Evolutionary conservation across 768 basidiomycete genomes (phyloP).

Genomic region (Sarcodon aspratus): DNA sequence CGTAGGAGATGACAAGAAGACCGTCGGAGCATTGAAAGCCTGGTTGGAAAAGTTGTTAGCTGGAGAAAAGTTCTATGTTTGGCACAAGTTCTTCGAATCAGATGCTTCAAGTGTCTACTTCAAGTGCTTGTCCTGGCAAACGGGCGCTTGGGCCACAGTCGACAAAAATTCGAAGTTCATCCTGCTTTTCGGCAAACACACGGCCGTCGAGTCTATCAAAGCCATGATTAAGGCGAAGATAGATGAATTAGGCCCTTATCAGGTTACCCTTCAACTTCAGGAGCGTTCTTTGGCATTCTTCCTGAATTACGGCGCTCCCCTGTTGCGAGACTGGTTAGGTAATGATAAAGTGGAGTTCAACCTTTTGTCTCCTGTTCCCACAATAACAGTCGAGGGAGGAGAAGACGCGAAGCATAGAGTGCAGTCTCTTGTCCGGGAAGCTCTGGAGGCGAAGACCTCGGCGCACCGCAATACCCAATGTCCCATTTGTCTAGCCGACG

Average conservation of each 20-base stretch:
- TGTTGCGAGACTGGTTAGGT: conserved; percentile 40
- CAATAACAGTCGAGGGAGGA: background rate
- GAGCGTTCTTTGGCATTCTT: conserved; percentile 35
- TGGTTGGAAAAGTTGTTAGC: conserved; percentile 41
- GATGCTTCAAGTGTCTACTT: background rate
- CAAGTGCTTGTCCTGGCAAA: conserved; percentile 7
- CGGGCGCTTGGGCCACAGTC: conserved; percentile 29
- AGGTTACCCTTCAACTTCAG: conserved; percentile 20
- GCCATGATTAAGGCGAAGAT: conserved; percentile 35
- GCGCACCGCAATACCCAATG: conserved; percentile 20
- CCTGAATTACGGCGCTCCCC: conserved; percentile 33
- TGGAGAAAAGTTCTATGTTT: conserved; percentile 37
- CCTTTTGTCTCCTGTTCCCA: conserved; percentile 12
- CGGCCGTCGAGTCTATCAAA: conserved; percentile 29
- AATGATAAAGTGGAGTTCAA: conserved; percentile 40
- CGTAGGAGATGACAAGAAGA: conserved; percentile 38
- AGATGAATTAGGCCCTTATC: conserved; percentile 31
- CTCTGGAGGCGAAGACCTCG: conserved; percentile 1
- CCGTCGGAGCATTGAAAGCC: conserved; percentile 46
- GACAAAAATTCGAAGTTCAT: conserved; percentile 35
- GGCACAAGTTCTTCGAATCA: conserved; percentile 26
- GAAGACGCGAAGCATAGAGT: background rate
- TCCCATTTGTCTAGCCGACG: conserved; percentile 60
- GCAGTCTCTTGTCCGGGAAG: background rate
- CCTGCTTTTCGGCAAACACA: conserved; percentile 32